Base-by-base conservation (phyloP, 2,329 filamentous ascomycete genomes). In the Cryphonectria radicalis region DNA sequence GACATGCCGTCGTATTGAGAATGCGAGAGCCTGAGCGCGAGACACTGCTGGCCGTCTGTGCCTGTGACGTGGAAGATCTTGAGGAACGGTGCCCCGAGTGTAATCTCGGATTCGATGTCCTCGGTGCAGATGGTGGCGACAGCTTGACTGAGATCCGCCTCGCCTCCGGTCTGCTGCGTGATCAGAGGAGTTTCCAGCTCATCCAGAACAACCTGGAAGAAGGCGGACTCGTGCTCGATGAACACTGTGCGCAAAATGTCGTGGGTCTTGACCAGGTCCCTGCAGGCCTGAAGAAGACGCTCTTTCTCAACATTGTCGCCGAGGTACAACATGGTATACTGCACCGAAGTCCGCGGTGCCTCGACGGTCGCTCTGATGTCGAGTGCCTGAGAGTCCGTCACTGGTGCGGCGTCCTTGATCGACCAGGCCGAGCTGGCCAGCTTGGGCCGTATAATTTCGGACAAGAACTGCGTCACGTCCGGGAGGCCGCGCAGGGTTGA, bases 1-100 rank as follows among this genome's bases (percentile, higher is more conserved):
- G 81, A 84, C 28, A 84, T 80, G 35, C 83, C 84, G 32, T 85
- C 84, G 64, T 85, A 85, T 67, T 85, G 83, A 0, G 84, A 82
- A 70, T 85, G 84, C 0, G 84, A 86, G 11, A 86, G 78, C 43
- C 82, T 77, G 70, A 85, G 77, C 7, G 80, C 76, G 22, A 84
- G 79, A 14, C 79, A 80, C 1, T 80, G 76, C 5, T 78, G 73
- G 17, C 67, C 60, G 11, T 77, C 74, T 3, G 75, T 63, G 55
- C 70, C 72, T 60, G 77, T 55, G 17, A 77, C 75, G 37, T 75
- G 72, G 68, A 77, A 66, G 11, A 79, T 53, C n/a, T 77, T 78
- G 14, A 77, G 72, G 74, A 83, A 83, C 7, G 82, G 75, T 0
- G 81, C 79, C 0, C 83, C 82, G 3, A 83, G 76, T 0, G 76